Evolutionary conservation across 805 yeast species (phyloP).

Genomic region (Millerozyma acaciae): DNA sequence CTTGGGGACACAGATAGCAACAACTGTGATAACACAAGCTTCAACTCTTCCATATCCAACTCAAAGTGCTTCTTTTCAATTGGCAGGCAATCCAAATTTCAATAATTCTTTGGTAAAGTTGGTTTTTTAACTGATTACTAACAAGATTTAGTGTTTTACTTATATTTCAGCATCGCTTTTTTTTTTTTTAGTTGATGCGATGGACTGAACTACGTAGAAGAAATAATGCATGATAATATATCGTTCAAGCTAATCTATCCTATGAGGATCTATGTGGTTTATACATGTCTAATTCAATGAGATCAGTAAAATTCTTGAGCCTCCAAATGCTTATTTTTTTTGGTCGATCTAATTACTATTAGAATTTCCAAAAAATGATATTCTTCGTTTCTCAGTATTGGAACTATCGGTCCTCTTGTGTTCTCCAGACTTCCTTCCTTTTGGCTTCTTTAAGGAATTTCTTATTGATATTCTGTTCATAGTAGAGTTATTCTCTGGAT

Average conservation of each 20-base stretch:
- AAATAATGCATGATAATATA: no score
- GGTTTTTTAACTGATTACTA: background rate
- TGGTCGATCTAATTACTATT: slow-evolving; percentile 2
- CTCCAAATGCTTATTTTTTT: slow-evolving; percentile 1
- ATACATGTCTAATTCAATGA: no score
- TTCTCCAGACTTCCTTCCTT: slow-evolving; percentile 21
- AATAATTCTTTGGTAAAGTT: background rate
- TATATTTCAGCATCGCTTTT: no score
- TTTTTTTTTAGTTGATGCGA: no score
- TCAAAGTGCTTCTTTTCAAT: background rate
- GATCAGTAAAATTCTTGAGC: background rate
- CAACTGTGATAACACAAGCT: slow-evolving; percentile 7
- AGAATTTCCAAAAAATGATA: slow-evolving; percentile 15
- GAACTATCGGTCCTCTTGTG: slow-evolving; percentile 26
- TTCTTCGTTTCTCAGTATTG: slow-evolving; percentile 16
- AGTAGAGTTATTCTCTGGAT: slow-evolving; percentile 29
- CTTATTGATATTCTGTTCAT: slow-evolving; percentile 41
- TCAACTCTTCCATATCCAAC: slow-evolving; percentile 3
- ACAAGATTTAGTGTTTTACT: background rate
- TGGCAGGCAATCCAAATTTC: no score
- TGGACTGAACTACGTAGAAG: no score
- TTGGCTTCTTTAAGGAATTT: slow-evolving; percentile 30
- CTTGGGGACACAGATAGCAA: slow-evolving; percentile 7
- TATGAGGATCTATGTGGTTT: no score
- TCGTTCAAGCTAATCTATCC: no score